These are phyloP conservation scores for Verticillium nonalfalfae DNA, from an alignment of 2,329 filamentous ascomycete species.

Conservation along the genomic window DNA sequence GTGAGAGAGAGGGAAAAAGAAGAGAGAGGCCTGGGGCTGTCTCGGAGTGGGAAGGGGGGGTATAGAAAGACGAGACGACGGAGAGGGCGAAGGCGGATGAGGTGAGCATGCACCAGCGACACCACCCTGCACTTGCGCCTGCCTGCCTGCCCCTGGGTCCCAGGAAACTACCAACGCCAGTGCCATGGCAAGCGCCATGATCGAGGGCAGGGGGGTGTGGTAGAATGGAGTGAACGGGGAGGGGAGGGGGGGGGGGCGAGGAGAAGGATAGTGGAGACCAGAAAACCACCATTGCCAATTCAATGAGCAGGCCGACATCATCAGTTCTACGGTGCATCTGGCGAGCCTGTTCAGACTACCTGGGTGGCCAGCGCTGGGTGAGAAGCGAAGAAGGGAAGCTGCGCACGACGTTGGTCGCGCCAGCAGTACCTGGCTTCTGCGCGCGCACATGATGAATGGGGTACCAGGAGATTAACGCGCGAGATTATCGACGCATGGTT, in stretches of 20 bases:
- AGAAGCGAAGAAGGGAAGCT: neutral
- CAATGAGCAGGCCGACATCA: too few relatives aligned
- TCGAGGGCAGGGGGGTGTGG: too few relatives aligned
- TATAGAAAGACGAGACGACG: neutral
- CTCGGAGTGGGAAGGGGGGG: neutral
- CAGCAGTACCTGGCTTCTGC: neutral
- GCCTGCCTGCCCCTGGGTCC: neutral
- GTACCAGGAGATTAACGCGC: neutral
- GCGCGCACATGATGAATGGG: neutral
- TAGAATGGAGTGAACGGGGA: too few relatives aligned
- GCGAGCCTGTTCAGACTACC: too few relatives aligned
- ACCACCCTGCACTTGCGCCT: neutral
- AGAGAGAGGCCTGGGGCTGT: neutral
- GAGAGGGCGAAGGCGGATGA: neutral
- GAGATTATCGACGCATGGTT: neutral
- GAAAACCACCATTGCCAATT: too few relatives aligned
- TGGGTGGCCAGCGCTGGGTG: too few relatives aligned
- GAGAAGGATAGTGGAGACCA: too few relatives aligned
- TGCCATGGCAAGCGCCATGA: too few relatives aligned
- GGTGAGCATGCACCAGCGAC: neutral
- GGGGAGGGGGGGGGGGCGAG: too few relatives aligned
- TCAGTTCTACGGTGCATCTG: too few relatives aligned
- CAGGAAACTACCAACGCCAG: too few relatives aligned
- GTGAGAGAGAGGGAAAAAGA: conserved; percentile 1
- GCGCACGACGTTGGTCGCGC: neutral